A percentile compares a stretch with the other conserved stretches of the same genome.
Evolutionary conservation across 768 basidiomycete genomes (phyloP).

Genomic region (Lyophyllum decastes): DNA sequence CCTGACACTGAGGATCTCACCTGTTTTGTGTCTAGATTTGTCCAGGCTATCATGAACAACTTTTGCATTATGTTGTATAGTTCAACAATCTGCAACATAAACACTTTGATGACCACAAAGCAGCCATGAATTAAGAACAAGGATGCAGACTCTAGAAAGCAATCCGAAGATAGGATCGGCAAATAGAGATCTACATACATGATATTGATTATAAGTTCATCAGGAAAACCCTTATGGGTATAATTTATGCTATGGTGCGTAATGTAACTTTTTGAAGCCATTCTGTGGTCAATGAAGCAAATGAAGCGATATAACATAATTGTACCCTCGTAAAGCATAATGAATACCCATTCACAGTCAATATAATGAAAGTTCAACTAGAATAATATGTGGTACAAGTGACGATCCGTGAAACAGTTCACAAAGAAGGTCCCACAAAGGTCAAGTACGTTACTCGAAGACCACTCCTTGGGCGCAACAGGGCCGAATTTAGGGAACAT

Average conservation of each 20-base stretch:
- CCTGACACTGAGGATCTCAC: too few relatives aligned
- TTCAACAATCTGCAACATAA: too few relatives aligned
- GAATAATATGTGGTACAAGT: not conserved
- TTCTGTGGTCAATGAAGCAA: not conserved
- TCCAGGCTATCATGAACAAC: too few relatives aligned
- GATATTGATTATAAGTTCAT: too few relatives aligned
- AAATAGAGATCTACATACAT: too few relatives aligned
- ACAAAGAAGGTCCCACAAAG: not conserved
- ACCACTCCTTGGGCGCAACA: slow-evolving; percentile 25
- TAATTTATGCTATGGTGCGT: not conserved
- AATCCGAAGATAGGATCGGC: too few relatives aligned
- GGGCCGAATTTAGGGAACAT: slow-evolving; percentile 28
- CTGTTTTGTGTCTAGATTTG: too few relatives aligned
- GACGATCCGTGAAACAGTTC: not conserved
- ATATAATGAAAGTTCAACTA: not conserved
- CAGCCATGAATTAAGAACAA: too few relatives aligned
- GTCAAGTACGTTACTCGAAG: slow-evolving; percentile 25
- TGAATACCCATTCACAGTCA: not conserved
- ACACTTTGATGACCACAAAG: too few relatives aligned
- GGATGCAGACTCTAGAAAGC: too few relatives aligned
- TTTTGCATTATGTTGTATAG: too few relatives aligned
- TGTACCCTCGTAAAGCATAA: not conserved
- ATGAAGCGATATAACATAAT: not conserved
- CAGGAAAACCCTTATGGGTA: not conserved
- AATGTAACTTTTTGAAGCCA: not conserved